Evolutionary conservation across 768 basidiomycete genomes (phyloP).

Genomic region (Cyathus striatus): DNA sequence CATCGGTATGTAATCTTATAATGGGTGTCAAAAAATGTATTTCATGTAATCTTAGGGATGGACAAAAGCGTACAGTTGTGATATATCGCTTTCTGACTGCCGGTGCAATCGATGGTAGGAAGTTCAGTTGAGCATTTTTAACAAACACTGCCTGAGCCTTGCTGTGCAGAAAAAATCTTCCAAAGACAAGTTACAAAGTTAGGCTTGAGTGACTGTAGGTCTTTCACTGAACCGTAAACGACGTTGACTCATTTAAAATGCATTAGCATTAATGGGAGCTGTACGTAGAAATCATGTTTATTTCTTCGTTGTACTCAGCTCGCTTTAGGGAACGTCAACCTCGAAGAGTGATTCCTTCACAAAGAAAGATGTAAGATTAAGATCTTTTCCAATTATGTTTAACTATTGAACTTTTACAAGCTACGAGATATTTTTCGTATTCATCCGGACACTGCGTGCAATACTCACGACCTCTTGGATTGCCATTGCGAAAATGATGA

Average conservation of each 20-base stretch:
- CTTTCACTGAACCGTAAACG: slow-evolving; percentile 11
- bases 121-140: neutral
- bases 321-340: slow-evolving; percentile 23
- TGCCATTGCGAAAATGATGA: slow-evolving; percentile 62
- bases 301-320: slow-evolving; percentile 2
- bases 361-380: slow-evolving; percentile 77
- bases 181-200: slow-evolving; percentile 94
- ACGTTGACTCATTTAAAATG: slow-evolving; percentile 1
- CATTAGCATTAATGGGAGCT: slow-evolving; percentile 65
- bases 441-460: slow-evolving; percentile 71
- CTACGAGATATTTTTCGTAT: slow-evolving; percentile 92
- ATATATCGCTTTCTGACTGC: slow-evolving; percentile 86
- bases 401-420: too few species aligned
- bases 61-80: slow-evolving; percentile 86
- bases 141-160: slow-evolving; percentile 2
- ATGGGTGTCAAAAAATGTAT: slow-evolving; percentile 6
- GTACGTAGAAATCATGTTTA: slow-evolving; percentile 25
- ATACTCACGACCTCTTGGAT: slow-evolving; percentile 89
- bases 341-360: slow-evolving; percentile 85
- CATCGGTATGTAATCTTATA: slow-evolving; percentile 55
- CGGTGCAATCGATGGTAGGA: slow-evolving; percentile 83
- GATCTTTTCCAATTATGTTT: slow-evolving; percentile 15
- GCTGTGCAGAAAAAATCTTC: slow-evolving; percentile 73
- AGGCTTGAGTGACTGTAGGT: slow-evolving; percentile 81
- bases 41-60: slow-evolving; percentile 54